A percentile compares a stretch with the other conserved stretches of the same genome.
Conservation (phyloP, 2,329 filamentous ascomycete genomes). For the Paracorniculantispora psalliotae region DNA sequence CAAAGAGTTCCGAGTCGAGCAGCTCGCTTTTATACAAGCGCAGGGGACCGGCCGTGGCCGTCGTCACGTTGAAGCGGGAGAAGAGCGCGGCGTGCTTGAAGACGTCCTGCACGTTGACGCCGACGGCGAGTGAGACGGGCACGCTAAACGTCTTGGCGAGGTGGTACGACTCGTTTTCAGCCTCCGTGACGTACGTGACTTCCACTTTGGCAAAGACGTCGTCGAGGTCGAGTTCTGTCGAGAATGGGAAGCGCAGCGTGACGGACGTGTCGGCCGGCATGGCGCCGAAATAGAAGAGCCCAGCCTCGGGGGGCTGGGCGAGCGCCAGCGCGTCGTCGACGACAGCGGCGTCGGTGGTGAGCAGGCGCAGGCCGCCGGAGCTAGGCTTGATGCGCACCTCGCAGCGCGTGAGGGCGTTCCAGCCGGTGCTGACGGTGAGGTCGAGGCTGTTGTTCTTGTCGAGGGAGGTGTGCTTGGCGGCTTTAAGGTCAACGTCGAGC, state of each 20-base stretch:
- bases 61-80: constrained; percentile 86
- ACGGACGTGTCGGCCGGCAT: constrained; percentile 43
- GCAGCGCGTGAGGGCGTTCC: constrained; percentile 60
- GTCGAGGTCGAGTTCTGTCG: constrained; percentile 69
- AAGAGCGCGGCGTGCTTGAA: constrained; percentile 82
- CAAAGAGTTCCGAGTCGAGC: constrained; percentile 63
- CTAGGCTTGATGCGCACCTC: constrained; percentile 59
- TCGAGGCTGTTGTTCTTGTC: constrained; percentile 75
- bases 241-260: constrained; percentile 71
- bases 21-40: constrained; percentile 68
- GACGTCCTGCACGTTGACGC: constrained; percentile 93
- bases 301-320: constrained; percentile 47
- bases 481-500: constrained; percentile 61
- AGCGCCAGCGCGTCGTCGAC: constrained; percentile 38
- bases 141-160: constrained; percentile 52
- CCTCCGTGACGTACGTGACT: constrained; percentile 63
- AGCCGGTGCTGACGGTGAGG: constrained; percentile 65
- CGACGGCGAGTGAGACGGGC: constrained; percentile 72
- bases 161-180: constrained; percentile 44
- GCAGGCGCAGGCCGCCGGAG: constrained; percentile 60
- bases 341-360: constrained; percentile 55
- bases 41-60: constrained; percentile 69
- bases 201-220: constrained; percentile 73
- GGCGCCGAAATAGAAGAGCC: constrained; percentile 45
- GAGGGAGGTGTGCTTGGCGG: constrained; percentile 69